These are phyloP conservation scores for Metschnikowia bowlesiae DNA, from an alignment of 805 yeast species.

Conservation along the genomic window DNA sequence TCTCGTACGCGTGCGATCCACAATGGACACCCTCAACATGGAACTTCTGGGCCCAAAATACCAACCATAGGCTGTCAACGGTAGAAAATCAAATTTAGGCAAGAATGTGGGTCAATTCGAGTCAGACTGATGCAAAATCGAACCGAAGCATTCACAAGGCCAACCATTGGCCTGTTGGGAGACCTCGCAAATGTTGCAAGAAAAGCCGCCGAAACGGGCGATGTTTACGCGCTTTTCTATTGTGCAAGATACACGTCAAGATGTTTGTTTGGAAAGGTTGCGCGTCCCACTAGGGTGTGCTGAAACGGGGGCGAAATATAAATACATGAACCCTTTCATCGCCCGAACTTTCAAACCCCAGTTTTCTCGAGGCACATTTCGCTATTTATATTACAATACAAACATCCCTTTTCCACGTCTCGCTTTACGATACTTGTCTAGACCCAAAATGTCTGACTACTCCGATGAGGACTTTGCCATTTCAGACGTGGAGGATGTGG, in stretches of 20 bases:
- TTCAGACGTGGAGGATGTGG: slow-evolving; percentile 10
- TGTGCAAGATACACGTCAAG: not conserved
- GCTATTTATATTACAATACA: not conserved
- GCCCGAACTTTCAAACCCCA: not conserved
- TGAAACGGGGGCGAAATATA: slow-evolving; percentile 3
- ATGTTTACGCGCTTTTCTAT: not conserved
- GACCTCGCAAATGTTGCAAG: too few relatives aligned
- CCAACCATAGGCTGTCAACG: too few relatives aligned
- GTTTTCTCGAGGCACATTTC: not conserved
- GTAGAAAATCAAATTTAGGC: too few relatives aligned
- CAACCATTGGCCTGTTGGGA: too few relatives aligned
- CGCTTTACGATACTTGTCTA: not conserved
- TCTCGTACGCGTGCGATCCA: too few relatives aligned
- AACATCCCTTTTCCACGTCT: not conserved
- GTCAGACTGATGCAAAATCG: too few relatives aligned
- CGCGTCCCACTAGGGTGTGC: slow-evolving; percentile 1
- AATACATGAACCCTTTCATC: not conserved
- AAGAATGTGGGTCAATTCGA: too few relatives aligned
- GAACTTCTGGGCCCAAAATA: too few relatives aligned
- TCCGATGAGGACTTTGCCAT: slow-evolving; percentile 9
- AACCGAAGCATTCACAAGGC: too few relatives aligned
- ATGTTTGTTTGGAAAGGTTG: not conserved
- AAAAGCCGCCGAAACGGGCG: not conserved
- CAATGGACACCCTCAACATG: too few relatives aligned
- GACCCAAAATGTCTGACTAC: slow-evolving; percentile 10